Evolutionary conservation across 108 stramenopile genomes (phyloP).

Genomic region (Skeletonema marinoi): DNA sequence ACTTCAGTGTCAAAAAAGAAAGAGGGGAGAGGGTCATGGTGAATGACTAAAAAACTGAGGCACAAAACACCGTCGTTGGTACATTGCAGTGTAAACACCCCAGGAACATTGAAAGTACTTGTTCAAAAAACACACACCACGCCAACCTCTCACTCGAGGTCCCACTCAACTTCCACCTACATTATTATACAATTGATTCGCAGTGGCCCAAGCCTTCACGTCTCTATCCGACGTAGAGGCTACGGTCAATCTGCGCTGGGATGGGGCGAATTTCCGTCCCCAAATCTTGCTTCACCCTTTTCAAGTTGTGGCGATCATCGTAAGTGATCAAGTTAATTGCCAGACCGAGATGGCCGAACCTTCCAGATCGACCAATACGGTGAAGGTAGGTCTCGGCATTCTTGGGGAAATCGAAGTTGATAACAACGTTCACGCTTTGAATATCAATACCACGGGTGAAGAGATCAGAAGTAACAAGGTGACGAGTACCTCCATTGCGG

Average conservation of each 20-base stretch:
- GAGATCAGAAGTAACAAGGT: constrained; percentile 97
- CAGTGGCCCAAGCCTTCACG: not conserved
- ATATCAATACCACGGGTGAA: constrained; percentile 99
- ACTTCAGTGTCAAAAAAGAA: constrained; percentile 18
- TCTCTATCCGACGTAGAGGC: constrained; percentile 94
- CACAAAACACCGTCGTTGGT: constrained; percentile 41
- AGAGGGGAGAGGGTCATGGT: constrained; percentile 53
- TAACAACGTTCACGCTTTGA: constrained; percentile 98
- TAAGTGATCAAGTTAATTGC: constrained; percentile 98
- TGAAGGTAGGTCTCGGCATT: constrained; percentile 98
- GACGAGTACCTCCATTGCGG: constrained; percentile 96
- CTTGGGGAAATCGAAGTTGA: constrained; percentile 99
- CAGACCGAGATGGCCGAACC: constrained; percentile 98
- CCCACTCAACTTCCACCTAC: constrained; percentile 5
- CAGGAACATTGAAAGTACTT: constrained; percentile 32
- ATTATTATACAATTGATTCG: constrained; percentile 12
- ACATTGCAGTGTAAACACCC: constrained; percentile 37
- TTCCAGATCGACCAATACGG: constrained; percentile 97
- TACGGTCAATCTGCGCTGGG: constrained; percentile 93
- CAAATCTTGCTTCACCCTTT: constrained; percentile 94
- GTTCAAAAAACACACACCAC: constrained; percentile 50
- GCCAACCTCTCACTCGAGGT: constrained; percentile 51
- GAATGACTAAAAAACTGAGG: constrained; percentile 39
- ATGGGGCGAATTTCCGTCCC: constrained; percentile 98
- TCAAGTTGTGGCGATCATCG: constrained; percentile 86